Evolutionary conservation across 306 rosid species (phyloP).

Genomic region (Oemleria cerasiformis): DNA sequence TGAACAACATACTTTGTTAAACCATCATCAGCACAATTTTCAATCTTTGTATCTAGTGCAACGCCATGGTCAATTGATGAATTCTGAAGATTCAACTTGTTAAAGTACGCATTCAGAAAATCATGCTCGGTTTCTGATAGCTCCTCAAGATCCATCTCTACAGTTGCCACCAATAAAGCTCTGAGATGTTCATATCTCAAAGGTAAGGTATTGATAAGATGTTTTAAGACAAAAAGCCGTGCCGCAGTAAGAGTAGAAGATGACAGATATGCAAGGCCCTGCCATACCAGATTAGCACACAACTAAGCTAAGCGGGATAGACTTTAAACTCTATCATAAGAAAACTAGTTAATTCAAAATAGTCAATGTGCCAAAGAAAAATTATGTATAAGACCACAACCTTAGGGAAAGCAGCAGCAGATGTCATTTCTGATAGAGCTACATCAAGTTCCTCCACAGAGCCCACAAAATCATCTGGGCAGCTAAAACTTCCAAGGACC

Average conservation of each 20-base stretch:
- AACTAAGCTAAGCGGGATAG: background rate
- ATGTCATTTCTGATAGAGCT: conserved; percentile 35
- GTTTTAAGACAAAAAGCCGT: conserved; percentile 18
- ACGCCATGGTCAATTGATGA: background rate
- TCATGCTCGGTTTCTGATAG: conserved; percentile 22
- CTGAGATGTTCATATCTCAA: conserved; percentile 30
- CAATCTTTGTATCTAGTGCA: conserved; percentile 8
- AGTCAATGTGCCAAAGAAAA: background rate
- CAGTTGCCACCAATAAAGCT: conserved; percentile 30
- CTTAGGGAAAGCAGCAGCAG: conserved; percentile 34
- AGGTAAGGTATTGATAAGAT: conserved; percentile 30
- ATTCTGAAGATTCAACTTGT: conserved; percentile 19
- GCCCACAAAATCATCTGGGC: conserved; percentile 27
- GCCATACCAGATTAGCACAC: background rate
- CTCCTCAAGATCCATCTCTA: conserved; percentile 36
- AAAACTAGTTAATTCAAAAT: background rate
- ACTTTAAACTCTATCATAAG: background rate
- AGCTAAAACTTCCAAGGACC: conserved; percentile 28
- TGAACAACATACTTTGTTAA: conserved; percentile 26
- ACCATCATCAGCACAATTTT: conserved; percentile 11
- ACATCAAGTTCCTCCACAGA: conserved; percentile 36
- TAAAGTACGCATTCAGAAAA: conserved; percentile 27
- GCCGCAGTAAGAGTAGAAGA: conserved; percentile 24
- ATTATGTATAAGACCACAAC: background rate
- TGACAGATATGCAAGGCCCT: conserved; percentile 38